phyloP scores from a whole-genome alignment of 2,329 filamentous ascomycete genomes.

The Ophiobolus disseminans region DNA sequence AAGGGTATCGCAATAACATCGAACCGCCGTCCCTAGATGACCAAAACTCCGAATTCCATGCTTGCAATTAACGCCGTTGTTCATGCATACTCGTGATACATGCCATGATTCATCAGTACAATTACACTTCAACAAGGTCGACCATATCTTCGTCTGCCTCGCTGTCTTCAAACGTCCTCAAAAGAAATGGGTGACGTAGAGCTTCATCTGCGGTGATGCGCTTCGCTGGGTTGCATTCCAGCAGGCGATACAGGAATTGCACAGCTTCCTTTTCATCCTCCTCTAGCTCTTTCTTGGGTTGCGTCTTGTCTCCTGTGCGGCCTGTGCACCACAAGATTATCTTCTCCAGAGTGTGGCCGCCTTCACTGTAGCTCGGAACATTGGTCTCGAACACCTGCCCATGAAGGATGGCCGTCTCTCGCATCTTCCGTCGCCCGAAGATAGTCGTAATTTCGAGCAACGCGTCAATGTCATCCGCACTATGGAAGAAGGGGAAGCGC shows the following conservation, averaged over 20 bases:
- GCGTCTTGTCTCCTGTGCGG: constrained; percentile 65
- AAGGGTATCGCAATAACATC: constrained; percentile 43
- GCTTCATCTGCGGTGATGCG: constrained; percentile 79
- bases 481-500: constrained; percentile 98
- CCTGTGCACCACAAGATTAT: constrained; percentile 95
- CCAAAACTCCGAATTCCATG: constrained; percentile 40
- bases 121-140: constrained; percentile 35
- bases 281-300: constrained; percentile 60
- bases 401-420: constrained; percentile 79
- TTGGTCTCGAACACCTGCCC: constrained; percentile 92
- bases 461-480: constrained; percentile 95
- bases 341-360: constrained; percentile 87
- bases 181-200: constrained; percentile 73
- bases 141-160: constrained; percentile 46
- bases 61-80: constrained; percentile 29
- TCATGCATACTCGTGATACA: constrained; percentile 27
- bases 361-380: constrained; percentile 86
- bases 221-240: constrained; percentile 77
- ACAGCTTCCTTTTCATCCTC: constrained; percentile 76
- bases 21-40: constrained; percentile 22
- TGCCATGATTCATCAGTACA: constrained; percentile 15
- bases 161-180: constrained; percentile 37
- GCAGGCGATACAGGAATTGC: constrained; percentile 72
- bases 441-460: constrained; percentile 98
- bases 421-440: constrained; percentile 87